Evolutionary conservation across 2,329 filamentous ascomycete species (phyloP), one percentile per base, ranked within the genome.

Genomic region (Botrytis deweyae): DNA sequence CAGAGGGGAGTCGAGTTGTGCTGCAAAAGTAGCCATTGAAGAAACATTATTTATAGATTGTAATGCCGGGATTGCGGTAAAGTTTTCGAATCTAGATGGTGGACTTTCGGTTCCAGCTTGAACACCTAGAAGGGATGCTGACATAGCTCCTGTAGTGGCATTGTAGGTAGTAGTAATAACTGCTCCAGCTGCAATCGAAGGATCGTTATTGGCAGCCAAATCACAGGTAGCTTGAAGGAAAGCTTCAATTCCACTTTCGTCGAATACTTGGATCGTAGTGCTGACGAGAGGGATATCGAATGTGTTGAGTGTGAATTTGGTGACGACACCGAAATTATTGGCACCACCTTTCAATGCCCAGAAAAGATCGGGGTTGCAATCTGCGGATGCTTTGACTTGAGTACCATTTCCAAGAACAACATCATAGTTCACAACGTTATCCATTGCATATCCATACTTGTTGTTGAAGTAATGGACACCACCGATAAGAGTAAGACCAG

Each of bases 301-400:
- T 25, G 72, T 69, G 75, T 84, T 80, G 14, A 88, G 78, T 22
- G 84, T 79, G 76, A 86, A 87, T 12, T 82, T 81, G 9, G 86
- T 86, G 20, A 87, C 84, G 73, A 88, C 82, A 59, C 87, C 88
- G 75, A 86, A 73, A 4, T 73, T 61, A 22, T 73, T 69, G 14
- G 63, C 52, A 33, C 88, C 88, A 8, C 88, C 88, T 69, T 86
- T 85, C 4, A 90, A 83, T 0, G 86, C 87, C 76, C 82, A 83
- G 80, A 83, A 89, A 14, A 90, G 82, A 67, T 89, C 87, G 0
- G 83, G 75, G 74, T 89, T 81, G 9, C 73, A 72, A 0, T 78
- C 79, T 25, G 83, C 78, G 2, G 84, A 86, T 81, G 83, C 81
- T 0, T 76, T 80, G 3, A 83, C 78, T 8, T 88, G 81, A 74